phyloP scores from a whole-genome alignment of 2,329 filamentous ascomycete genomes.

The Esteya vermicola region DNA sequence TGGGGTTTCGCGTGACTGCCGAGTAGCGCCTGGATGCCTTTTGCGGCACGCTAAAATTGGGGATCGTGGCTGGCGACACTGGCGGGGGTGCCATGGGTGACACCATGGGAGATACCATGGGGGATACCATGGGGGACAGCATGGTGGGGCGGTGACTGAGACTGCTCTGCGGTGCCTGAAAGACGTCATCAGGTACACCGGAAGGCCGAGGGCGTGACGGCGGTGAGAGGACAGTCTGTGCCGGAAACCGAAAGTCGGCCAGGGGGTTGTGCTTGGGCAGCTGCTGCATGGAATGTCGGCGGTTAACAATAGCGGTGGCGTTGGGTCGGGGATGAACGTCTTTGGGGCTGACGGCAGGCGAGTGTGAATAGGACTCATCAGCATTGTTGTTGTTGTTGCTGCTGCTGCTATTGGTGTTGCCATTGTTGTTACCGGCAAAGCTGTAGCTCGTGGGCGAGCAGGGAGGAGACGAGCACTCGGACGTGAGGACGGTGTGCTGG shows the following conservation, averaged over 20 bases:
- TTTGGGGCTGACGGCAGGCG: constrained; percentile 6
- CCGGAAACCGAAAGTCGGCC: constrained; percentile 20
- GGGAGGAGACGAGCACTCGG: constrained; percentile 41
- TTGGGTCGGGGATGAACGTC: constrained; percentile 35
- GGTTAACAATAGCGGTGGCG: constrained; percentile 33
- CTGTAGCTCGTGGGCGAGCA: constrained; percentile 40
- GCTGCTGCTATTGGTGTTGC: constrained; percentile 15
- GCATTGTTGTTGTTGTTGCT: constrained; percentile 18
- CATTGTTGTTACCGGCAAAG: constrained; percentile 20
- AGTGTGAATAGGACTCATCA: constrained; percentile 15
- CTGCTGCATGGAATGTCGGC: constrained; percentile 36
- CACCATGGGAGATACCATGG: no score
- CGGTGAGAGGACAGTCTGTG: not conserved
- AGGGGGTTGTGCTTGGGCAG: constrained; percentile 20
- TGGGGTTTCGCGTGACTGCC: constrained; percentile 15
- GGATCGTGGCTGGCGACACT: constrained; percentile 17
- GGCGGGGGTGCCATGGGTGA: not conserved
- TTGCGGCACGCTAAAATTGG: constrained; percentile 41
- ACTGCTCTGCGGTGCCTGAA: not conserved
- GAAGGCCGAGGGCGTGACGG: no score
- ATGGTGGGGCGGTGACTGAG: no score
- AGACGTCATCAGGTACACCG: no score
- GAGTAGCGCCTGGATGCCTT: constrained; percentile 30
- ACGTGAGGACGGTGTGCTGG: constrained; percentile 45
- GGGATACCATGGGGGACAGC: no score